phyloP scores from a whole-genome alignment of 495 filamentous ascomycete genomes.

The Annulohypoxylon maeteangense region DNA sequence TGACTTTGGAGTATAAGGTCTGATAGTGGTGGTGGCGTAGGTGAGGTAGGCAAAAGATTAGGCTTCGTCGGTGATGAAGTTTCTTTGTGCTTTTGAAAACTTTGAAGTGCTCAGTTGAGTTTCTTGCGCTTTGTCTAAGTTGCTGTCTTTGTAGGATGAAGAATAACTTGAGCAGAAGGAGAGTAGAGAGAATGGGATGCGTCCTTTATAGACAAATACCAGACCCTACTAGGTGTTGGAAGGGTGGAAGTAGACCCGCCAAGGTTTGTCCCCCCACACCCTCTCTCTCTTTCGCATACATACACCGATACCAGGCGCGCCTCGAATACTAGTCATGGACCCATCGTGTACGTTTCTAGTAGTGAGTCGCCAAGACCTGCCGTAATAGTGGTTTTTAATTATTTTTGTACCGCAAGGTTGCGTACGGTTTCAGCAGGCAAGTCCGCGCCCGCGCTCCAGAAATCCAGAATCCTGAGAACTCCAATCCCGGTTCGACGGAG shows the following conservation, averaged over 20 bases:
- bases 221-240: slow-evolving; percentile 8
- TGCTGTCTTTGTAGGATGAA: slow-evolving; percentile 32
- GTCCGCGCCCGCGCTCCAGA: slow-evolving; percentile 29
- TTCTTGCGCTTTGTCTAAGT: slow-evolving; percentile 29
- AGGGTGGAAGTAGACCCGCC: slow-evolving; percentile 20
- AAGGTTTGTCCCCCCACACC: slow-evolving; percentile 38
- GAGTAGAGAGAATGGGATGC: slow-evolving; percentile 25
- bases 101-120: slow-evolving; percentile 14
- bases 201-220: slow-evolving; percentile 34
- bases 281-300: slow-evolving; percentile 15
- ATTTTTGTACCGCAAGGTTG: slow-evolving; percentile 30
- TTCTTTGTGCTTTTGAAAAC: slow-evolving; percentile 15
- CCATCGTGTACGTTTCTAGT: slow-evolving; percentile 28
- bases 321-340: slow-evolving; percentile 10
- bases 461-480: slow-evolving; percentile 31
- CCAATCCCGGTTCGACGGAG: slow-evolving; percentile 32
- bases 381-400: slow-evolving; percentile 32
- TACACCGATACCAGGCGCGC: slow-evolving; percentile 37
- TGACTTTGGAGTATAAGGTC: slow-evolving; percentile 1
- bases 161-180: slow-evolving; percentile 12
- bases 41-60: slow-evolving; percentile 15
- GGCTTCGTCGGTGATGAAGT: slow-evolving; percentile 14
- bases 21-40: not conserved
- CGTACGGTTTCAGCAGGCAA: slow-evolving; percentile 32
- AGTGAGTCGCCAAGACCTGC: slow-evolving; percentile 48